Evolutionary conservation across 2,329 filamentous ascomycete species (phyloP), one percentile per base, ranked within the genome.

Genomic region (Botrytis tulipae): DNA sequence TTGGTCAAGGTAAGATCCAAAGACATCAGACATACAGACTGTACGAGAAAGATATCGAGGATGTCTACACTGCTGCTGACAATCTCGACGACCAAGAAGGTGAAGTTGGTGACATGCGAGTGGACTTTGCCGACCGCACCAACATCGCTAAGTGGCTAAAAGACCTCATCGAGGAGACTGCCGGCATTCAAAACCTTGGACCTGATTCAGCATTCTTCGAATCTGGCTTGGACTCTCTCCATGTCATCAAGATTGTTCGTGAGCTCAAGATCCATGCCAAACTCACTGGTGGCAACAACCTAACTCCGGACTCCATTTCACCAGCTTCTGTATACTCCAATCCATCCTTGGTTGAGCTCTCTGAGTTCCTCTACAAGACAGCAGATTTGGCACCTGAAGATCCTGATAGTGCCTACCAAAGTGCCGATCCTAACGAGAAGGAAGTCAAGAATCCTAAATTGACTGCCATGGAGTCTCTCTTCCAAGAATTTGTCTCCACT

Each of bases 1-100:
- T 81, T 20, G 77, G 77, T 0, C 83, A 84, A 72, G 83, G 83
- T 2, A 83, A 82, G 3, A 75, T 83, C 6, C 82, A 83, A 74
- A 77, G 82, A 37, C 73, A 74, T 20, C 54, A 73, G n/a, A 81
- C 80, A 12, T 42, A 81, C 9, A 71, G 78, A 12, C 48, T 80
- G 12, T 83, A 83, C 66, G 74, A 75, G 8, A 35, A 76, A 0
- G 80, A 83, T 71, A 62, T 84, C 4, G 79, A 83, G 14, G 72
- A 77, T 1, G 72, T 84, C 1, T 84, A 84, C 71, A 48, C 59
- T 20, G 60, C 68, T 37, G 60, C 68, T n/a, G 72, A 73, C 8
- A 73, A 74, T 6, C 73, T 79, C 35, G 77, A 75, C n/a, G 72
- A 74, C 4, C 57, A 67, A 54, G 32, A 67, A 25, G 40, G 71